These are phyloP conservation scores for Suillus bovinus DNA, from an alignment of 768 basidiomycete genomes.

Conservation along the genomic window DNA sequence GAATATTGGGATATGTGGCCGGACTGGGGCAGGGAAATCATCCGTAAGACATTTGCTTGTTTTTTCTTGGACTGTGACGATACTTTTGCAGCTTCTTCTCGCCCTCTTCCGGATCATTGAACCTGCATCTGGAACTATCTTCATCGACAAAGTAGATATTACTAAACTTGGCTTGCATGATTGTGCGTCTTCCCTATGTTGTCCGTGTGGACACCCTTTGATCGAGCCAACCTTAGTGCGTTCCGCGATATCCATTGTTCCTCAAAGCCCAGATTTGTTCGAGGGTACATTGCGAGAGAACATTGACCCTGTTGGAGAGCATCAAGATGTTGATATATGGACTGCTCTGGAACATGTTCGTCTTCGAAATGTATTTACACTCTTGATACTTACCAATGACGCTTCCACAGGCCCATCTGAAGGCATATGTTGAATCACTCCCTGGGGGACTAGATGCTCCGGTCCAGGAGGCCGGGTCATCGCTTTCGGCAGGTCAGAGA, in stretches of 20 bases:
- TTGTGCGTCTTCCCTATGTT: constrained; percentile 14
- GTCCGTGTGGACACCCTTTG: not conserved
- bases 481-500: constrained; percentile 81
- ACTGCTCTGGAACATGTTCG: constrained; percentile 68
- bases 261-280: constrained; percentile 73
- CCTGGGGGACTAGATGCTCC: constrained; percentile 70
- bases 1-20: constrained; percentile 87
- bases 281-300: constrained; percentile 82
- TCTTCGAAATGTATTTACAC: not conserved
- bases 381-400: not conserved
- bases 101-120: constrained; percentile 81
- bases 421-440: constrained; percentile 64
- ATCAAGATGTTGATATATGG: constrained; percentile 87
- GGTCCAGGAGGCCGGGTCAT: constrained; percentile 78
- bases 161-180: constrained; percentile 75
- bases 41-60: constrained; percentile 46
- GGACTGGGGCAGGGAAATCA: constrained; percentile 82
- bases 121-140: constrained; percentile 62
- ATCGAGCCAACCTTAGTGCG: constrained; percentile 44
- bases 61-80: not conserved
- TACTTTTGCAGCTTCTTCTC: constrained; percentile 49
- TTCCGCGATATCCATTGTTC: constrained; percentile 81
- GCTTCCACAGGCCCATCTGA: constrained; percentile 56
- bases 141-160: constrained; percentile 77
- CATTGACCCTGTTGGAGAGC: constrained; percentile 79